Base-by-base conservation (phyloP, 1,139 yeast genomes). In the Candida sojae region DNA sequence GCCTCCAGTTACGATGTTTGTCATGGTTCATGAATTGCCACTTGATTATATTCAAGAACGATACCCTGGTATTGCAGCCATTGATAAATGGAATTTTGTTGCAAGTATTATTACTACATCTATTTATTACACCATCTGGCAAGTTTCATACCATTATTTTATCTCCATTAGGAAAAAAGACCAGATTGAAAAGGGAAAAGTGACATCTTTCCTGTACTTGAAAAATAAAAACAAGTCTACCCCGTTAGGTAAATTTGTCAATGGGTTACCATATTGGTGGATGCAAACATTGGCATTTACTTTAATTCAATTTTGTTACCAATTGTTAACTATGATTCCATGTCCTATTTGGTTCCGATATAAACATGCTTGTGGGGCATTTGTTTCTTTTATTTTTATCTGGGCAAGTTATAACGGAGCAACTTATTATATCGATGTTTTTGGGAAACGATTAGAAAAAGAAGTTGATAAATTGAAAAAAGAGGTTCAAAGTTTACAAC, bases 321-420 rank as follows among this genome's bases (percentile, higher is more conserved):
- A 93, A 63, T 68, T 93, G 41, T 67, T 81, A n/a, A 88, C 98
- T 11, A 93, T 93, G 98, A 68, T 84, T 42, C 78, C 91, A 8
- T 90, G 97, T 59, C 96, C 97, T 0, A 63, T 93, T 26, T 89
- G 96, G 88, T 89, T 88, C 66, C 74, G 78, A 41, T 79, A 83
- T 63, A 85, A 85, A 58, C 71, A 73, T 48, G 79, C 88, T 1
- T 89, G 96, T 39, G 83, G 86, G 0, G 58, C 76, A 1, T 92
- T 91, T 63, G 79, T 93, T 52, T 67, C 83, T 2, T 75, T 79
- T 48, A 89, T 93, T 28, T 90, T 91, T 58, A 67, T 84, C 34
- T 80, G 84, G 69, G 96, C 98, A 2, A 77, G 91, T 44, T 89
- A 87, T 65, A 92, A 93, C 57, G 99, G 99, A 32, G 98, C 98